Evolutionary conservation across 208 protist species (phyloP).

Genomic region (Acanthamoeba lenticulata): DNA sequence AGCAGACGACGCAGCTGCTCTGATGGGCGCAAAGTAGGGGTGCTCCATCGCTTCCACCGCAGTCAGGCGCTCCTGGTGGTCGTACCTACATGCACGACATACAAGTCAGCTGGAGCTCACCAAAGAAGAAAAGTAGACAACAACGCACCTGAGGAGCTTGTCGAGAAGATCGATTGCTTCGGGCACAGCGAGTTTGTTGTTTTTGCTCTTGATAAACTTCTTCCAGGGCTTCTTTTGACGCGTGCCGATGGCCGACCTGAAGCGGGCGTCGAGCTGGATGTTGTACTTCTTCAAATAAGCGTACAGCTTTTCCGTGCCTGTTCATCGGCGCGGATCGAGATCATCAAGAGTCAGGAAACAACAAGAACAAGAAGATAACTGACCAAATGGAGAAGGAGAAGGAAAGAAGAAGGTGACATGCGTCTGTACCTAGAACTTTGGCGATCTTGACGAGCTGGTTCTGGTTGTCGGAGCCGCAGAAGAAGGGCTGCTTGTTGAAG

Average conservation of each 20-base stretch:
- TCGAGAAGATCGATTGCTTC: slow-evolving; percentile 99
- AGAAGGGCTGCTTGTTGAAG: slow-evolving; percentile 98
- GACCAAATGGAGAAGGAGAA: not conserved
- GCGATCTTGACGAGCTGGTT: slow-evolving; percentile 95
- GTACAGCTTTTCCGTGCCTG: slow-evolving; percentile 87
- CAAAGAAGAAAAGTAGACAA: not conserved
- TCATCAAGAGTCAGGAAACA: too few species aligned
- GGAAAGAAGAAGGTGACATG: not conserved
- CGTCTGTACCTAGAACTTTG: slow-evolving; percentile 92
- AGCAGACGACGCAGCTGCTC: not conserved
- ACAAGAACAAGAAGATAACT: not conserved
- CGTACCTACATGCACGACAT: slow-evolving; percentile 79
- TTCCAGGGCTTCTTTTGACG: slow-evolving; percentile 72
- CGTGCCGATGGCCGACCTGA: slow-evolving; percentile 46
- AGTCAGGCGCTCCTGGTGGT: slow-evolving; percentile 97
- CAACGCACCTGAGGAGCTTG: slow-evolving; percentile 93
- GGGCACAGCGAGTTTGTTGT: slow-evolving; percentile 94
- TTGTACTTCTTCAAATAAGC: slow-evolving; percentile 96
- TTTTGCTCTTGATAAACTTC: slow-evolving; percentile 87
- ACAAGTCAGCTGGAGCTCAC: not conserved
- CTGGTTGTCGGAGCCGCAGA: slow-evolving; percentile 97
- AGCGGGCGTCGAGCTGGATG: slow-evolving; percentile 76
- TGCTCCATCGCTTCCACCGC: slow-evolving; percentile 98
- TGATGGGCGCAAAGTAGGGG: slow-evolving; percentile 94
- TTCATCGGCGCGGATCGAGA: too few species aligned